These are phyloP conservation scores for Nyctanthes arbortristis DNA, from an alignment of 257 asterid species.

Conservation along the genomic window DNA sequence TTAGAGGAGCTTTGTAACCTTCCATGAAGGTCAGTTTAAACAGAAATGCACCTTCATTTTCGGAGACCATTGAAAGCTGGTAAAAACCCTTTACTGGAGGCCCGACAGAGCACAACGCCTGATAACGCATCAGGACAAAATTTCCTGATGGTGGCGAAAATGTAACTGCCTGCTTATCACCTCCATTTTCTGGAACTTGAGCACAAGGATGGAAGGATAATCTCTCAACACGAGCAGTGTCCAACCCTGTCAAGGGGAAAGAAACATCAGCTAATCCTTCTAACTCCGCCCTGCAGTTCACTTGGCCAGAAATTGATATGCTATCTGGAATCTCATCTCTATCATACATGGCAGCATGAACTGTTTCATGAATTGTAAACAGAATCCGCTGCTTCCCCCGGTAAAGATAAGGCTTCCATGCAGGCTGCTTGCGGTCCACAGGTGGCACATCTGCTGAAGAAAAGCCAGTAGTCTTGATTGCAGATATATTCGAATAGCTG, in stretches of 20 bases:
- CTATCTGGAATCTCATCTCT: slow-evolving; percentile 95
- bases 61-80: slow-evolving; percentile 98
- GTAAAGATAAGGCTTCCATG: slow-evolving; percentile 97
- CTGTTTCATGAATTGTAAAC: slow-evolving; percentile 83
- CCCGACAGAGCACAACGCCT: slow-evolving; percentile 68
- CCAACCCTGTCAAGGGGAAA: slow-evolving; percentile 78
- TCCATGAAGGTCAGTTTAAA: slow-evolving; percentile 88
- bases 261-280: slow-evolving; percentile 95
- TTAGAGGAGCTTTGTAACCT: slow-evolving; percentile 75
- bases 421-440: slow-evolving; percentile 86
- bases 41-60: slow-evolving; percentile 96
- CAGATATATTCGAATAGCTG: slow-evolving; percentile 73
- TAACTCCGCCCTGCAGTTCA: slow-evolving; percentile 93
- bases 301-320: slow-evolving; percentile 84
- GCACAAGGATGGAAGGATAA: slow-evolving; percentile 95
- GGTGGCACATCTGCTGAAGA: slow-evolving; percentile 83
- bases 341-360: slow-evolving; percentile 92
- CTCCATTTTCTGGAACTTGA: slow-evolving; percentile 96
- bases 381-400: slow-evolving; percentile 89
- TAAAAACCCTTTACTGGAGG: slow-evolving; percentile 96
- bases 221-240: slow-evolving; percentile 65
- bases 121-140: slow-evolving; percentile 77
- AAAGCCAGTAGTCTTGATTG: slow-evolving; percentile 76
- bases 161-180: slow-evolving; percentile 80
- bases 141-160: slow-evolving; percentile 94